A percentile compares a stretch with the other conserved stretches of the same genome.
Evolutionary conservation across 805 yeast species (phyloP).

Genomic region (Lipomyces kockii): DNA sequence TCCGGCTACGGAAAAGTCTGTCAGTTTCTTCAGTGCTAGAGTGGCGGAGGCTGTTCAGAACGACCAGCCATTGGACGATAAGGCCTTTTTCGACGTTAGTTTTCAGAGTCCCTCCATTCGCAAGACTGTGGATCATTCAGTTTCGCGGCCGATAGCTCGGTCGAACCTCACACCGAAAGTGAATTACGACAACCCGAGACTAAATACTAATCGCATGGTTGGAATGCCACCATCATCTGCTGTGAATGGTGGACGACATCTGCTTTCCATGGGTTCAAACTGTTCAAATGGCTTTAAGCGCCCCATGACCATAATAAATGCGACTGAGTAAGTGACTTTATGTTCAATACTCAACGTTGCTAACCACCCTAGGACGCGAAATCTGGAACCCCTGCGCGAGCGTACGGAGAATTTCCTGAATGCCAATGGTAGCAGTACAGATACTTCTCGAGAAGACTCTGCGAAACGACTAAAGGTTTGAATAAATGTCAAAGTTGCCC

Average conservation of each 20-base stretch:
- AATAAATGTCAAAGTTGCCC: neutral
- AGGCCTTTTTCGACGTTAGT: conserved; percentile 38
- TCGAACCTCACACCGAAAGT: neutral
- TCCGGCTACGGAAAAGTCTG: conserved; percentile 6
- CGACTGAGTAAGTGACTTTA: neutral
- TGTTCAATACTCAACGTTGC: neutral
- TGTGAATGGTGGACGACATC: neutral
- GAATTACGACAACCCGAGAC: conserved; percentile 20
- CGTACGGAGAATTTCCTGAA: neutral
- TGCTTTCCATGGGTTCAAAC: neutral
- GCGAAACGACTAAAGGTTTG: neutral
- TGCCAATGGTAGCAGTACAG: neutral
- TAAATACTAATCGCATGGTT: conserved; percentile 4
- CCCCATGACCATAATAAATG: neutral
- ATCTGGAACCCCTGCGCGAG: neutral
- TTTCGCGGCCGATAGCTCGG: conserved; percentile 38
- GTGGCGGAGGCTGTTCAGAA: conserved; percentile 41
- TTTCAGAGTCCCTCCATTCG: conserved; percentile 40
- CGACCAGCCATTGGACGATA: conserved; percentile 35
- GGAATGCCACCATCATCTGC: conserved; percentile 23
- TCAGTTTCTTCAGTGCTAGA: conserved; percentile 40
- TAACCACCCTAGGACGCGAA: neutral
- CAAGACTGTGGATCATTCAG: conserved; percentile 41
- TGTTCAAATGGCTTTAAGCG: conserved; percentile 5
- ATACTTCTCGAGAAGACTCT: neutral